Evolutionary conservation across 441 rosid genomes (phyloP), one percentile per base, ranked within the genome.

Genomic region (Populus hybrid): DNA sequence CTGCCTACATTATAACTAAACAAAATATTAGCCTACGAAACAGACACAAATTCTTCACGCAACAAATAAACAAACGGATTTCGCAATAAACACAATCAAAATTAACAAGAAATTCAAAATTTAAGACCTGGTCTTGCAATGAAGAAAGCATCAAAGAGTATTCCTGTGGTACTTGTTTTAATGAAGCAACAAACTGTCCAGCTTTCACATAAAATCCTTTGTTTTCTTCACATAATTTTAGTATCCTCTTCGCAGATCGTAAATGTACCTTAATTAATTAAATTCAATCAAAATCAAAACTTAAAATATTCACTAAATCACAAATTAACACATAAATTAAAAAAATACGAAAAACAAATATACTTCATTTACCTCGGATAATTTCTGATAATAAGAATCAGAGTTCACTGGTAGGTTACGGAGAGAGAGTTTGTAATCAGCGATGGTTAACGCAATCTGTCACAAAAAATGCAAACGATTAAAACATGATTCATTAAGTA

Each of bases 201-300:
- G 99, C 99, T 90, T 95, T 95, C 77, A 90, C 87, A 74, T 92
- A 95, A 83, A 95, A 92, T 53, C 97, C 98, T 87, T 87, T 95
- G 76, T 93, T 95, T 45, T 80, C 83, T 83, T 93, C 93, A 82
- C 99, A 95, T 56, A 93, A 82, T 77, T 85, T 82, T 65, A 83
- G 85, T 77, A 95, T 83, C 82, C 97, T 86, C 82, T 81, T 85
- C 5, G 99, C 97, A 1, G 98, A 94, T 50, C 98, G 91, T 53
- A 88, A 79, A 84, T 94, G 98, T 83, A 94, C 91, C 97, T 92
- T 71, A 74, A 76, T 63, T 28, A 33, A 18, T 74, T 14, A 68
- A 20, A 28, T 10, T n/a, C 9, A 11, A 75, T 28, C 64, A 36
- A 10, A 75, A 29, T 18, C 3, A 29, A 31, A 18, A 64, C 20